Conservation (phyloP, 805 yeast species). For the Lachancea dasiensis region DNA sequence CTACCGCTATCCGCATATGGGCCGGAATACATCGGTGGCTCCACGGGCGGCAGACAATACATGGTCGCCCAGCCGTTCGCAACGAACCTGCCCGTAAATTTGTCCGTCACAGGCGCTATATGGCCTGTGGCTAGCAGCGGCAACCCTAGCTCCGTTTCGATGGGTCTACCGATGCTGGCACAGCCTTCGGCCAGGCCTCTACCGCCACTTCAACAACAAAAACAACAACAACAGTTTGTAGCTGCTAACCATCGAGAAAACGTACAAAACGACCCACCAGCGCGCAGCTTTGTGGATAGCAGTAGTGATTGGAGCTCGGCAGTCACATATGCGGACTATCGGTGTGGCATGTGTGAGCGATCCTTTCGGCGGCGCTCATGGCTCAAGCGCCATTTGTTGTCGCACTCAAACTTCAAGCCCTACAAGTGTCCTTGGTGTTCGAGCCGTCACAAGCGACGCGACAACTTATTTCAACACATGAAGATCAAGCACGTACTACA, state of each 20-base stretch:
- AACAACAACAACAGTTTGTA: conserved; percentile 2
- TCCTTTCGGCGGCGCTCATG: conserved; percentile 30
- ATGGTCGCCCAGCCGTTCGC: conserved; percentile 3
- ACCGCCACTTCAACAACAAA: conserved; percentile 8
- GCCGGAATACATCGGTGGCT: neutral
- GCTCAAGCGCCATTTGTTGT: conserved; percentile 28
- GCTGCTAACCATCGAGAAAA: neutral
- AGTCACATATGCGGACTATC: conserved; percentile 15
- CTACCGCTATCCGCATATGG: neutral
- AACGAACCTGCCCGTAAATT: neutral
- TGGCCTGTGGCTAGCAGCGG: neutral
- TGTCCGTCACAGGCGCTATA: neutral
- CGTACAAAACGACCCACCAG: neutral
- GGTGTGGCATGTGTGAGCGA: conserved; percentile 29
- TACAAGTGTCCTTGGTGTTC: conserved; percentile 29
- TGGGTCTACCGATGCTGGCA: neutral
- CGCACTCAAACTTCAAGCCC: conserved; percentile 26
- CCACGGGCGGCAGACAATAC: conserved; percentile 1
- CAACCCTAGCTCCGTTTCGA: neutral
- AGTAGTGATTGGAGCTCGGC: neutral
- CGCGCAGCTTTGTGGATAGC: neutral
- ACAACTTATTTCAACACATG: conserved; percentile 30
- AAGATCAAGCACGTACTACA: conserved; percentile 27
- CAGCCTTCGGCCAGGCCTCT: conserved; percentile 2
- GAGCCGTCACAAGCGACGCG: conserved; percentile 31